phyloP scores from a whole-genome alignment of 1,139 yeast genomes.

The Taiozyma sp. region DNA sequence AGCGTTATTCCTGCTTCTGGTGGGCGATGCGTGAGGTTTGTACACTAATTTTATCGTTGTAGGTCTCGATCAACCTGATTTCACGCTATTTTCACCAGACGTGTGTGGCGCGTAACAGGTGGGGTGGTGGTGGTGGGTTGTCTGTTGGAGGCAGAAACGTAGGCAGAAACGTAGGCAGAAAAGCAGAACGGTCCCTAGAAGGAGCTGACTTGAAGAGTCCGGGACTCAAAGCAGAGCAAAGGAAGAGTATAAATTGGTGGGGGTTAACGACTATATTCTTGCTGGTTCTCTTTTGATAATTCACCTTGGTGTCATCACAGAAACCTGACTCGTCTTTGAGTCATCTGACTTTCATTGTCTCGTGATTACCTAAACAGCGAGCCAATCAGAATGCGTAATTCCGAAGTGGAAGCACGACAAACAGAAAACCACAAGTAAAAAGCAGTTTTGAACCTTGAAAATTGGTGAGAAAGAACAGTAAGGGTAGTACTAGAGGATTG shows the following conservation, averaged over 20 bases:
- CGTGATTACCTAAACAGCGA: neutral
- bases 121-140: neutral
- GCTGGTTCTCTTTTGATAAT: too few species aligned
- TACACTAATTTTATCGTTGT: too few species aligned
- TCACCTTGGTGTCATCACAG: neutral
- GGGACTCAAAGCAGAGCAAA: too few species aligned
- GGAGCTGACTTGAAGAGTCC: neutral
- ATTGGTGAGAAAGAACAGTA: too few species aligned
- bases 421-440: neutral
- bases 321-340: neutral
- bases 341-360: neutral
- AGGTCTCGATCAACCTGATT: neutral
- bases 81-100: neutral
- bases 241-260: too few species aligned
- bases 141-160: neutral
- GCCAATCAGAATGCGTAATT: neutral
- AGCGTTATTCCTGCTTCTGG: neutral
- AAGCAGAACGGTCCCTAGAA: neutral
- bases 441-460: neutral
- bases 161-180: neutral
- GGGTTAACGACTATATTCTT: too few species aligned
- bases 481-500: too few species aligned
- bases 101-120: slow-evolving; percentile 1
- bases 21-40: too few species aligned
- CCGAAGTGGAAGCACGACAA: neutral